Evolutionary conservation across 176 grass and related monocot genomes (phyloP).

Genomic region (Ampelocalamus luodianensis): DNA sequence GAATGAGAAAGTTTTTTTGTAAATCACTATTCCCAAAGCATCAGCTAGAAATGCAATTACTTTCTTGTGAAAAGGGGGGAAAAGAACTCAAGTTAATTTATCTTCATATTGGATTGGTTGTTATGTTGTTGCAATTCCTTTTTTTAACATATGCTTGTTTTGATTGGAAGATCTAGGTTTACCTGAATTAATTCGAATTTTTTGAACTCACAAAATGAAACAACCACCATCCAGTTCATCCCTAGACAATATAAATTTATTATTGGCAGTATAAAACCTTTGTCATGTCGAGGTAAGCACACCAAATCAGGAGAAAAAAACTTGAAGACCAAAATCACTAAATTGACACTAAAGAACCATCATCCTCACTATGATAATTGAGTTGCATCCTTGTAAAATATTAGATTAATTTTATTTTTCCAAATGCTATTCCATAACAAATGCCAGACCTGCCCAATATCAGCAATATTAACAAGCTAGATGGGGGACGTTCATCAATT

Average conservation of each 20-base stretch:
- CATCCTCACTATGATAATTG: neutral
- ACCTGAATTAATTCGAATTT: neutral
- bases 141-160: neutral
- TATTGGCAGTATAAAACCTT: neutral
- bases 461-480: constrained; percentile 17
- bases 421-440: neutral
- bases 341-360: neutral
- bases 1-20: too few relatives aligned
- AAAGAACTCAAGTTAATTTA: neutral
- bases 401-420: neutral
- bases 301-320: neutral
- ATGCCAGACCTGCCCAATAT: neutral
- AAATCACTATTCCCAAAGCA: neutral
- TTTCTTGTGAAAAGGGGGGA: neutral
- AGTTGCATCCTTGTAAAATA: neutral
- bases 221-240: neutral
- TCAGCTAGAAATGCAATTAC: neutral
- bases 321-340: constrained; percentile 9
- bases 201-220: neutral
- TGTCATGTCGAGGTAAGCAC: neutral
- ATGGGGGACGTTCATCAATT: neutral
- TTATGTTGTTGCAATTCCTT: neutral
- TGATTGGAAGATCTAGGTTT: neutral
- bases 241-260: neutral
- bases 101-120: neutral